These are phyloP conservation scores for Exsudoporus frostii DNA, from an alignment of 768 basidiomycete genomes.

Conservation along the genomic window DNA sequence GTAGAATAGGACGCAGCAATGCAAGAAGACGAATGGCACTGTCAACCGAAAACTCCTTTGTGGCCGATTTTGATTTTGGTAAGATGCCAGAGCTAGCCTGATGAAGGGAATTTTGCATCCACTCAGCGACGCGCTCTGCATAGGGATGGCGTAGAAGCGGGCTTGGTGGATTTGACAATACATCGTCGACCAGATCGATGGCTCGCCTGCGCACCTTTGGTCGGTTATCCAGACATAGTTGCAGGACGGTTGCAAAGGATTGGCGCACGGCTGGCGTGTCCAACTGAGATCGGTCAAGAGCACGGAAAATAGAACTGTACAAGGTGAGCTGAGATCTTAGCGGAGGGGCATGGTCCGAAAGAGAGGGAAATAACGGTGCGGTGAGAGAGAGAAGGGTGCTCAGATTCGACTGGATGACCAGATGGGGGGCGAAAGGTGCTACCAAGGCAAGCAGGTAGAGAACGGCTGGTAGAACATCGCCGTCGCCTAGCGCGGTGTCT, in stretches of 20 bases:
- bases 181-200: conserved; percentile 77
- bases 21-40: conserved; percentile 76
- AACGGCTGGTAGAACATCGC: conserved; percentile 36
- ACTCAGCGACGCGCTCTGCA: conserved; percentile 74
- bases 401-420: conserved; percentile 78
- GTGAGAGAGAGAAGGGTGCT: conserved; percentile 69
- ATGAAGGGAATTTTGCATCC: conserved; percentile 63
- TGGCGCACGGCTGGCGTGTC: conserved; percentile 69
- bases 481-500: conserved; percentile 68
- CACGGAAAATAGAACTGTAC: conserved; percentile 62
- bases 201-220: conserved; percentile 95
- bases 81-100: conserved; percentile 64
- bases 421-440: conserved; percentile 54
- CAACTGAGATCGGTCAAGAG: conserved; percentile 71
- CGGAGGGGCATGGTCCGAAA: conserved; percentile 66
- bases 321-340: conserved; percentile 84
- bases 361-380: conserved; percentile 70
- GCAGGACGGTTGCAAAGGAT: conserved; percentile 80
- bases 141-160: conserved; percentile 86
- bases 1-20: conserved; percentile 60
- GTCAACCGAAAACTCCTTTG: conserved; percentile 61
- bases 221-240: conserved; percentile 79
- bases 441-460: conserved; percentile 37
- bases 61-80: conserved; percentile 52
- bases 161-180: conserved; percentile 71